These are phyloP conservation scores for Zarea fungicola DNA, from an alignment of 2,329 filamentous ascomycete genomes.

Conservation along the genomic window DNA sequence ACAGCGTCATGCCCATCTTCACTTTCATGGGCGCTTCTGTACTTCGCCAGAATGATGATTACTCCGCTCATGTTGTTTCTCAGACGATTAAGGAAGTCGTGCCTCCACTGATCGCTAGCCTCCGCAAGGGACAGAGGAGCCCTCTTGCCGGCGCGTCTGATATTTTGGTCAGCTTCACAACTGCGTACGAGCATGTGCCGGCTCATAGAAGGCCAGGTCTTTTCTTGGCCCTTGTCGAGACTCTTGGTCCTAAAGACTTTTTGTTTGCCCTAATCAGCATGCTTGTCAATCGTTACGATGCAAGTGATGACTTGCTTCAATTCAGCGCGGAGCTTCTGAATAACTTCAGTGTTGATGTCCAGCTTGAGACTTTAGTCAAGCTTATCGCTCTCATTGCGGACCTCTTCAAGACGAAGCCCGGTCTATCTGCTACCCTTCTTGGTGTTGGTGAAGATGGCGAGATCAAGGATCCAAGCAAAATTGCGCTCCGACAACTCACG, in stretches of 20 bases:
- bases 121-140: slow-evolving; percentile 73
- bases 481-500: slow-evolving; percentile 50
- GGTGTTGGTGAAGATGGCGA: slow-evolving; percentile 46
- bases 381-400: slow-evolving; percentile 72
- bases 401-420: slow-evolving; percentile 68
- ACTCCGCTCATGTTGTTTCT: slow-evolving; percentile 92
- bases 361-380: slow-evolving; percentile 72
- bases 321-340: slow-evolving; percentile 72
- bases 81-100: slow-evolving; percentile 93
- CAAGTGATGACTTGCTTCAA: slow-evolving; percentile 66
- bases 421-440: slow-evolving; percentile 67
- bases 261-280: slow-evolving; percentile 83
- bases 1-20: slow-evolving; percentile 98
- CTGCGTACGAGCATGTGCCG: slow-evolving; percentile 94
- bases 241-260: slow-evolving; percentile 80
- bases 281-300: slow-evolving; percentile 82
- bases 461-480: slow-evolving; percentile 43
- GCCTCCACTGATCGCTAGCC: slow-evolving; percentile 79
- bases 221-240: slow-evolving; percentile 79
- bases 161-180: slow-evolving; percentile 90
- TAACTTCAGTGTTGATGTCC: slow-evolving; percentile 67
- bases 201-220: slow-evolving; percentile 75
- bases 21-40: slow-evolving; percentile 95
- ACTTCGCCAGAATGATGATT: slow-evolving; percentile 88
- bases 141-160: slow-evolving; percentile 79